Percentiles rank a stretch among this genome's conserved stretches.
Evolutionary conservation across 1,284 basidiomycete species (phyloP).

Genomic region (Ustilago tritici): DNA sequence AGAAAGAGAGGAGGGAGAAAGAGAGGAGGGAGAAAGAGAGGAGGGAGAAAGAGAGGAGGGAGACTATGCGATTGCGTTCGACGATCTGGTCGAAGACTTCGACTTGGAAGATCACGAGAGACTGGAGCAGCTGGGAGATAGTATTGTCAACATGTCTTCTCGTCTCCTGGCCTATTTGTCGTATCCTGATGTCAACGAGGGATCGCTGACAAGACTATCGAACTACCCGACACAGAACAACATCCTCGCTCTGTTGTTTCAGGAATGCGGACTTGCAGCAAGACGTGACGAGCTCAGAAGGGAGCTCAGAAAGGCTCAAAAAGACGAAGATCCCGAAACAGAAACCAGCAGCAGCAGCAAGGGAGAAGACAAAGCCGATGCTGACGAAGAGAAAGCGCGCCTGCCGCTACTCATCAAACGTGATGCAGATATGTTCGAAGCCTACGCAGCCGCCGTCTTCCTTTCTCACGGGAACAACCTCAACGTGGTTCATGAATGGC

Average conservation of each 20-base stretch:
- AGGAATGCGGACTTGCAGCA: conserved; percentile 36
- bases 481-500: conserved; percentile 47
- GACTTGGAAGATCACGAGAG: conserved; percentile 53
- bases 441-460: conserved; percentile 49
- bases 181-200: conserved; percentile 52
- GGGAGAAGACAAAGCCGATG: conserved; percentile 9
- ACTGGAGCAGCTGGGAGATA: conserved; percentile 51
- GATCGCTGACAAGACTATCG: conserved; percentile 35
- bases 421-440: conserved; percentile 55
- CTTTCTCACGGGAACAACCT: conserved; percentile 42
- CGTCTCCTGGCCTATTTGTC: conserved; percentile 42
- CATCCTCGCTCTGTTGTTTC: conserved; percentile 42
- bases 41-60: neutral
- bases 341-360: neutral
- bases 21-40: neutral
- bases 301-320: conserved; percentile 21
- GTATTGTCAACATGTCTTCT: conserved; percentile 55
- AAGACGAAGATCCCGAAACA: neutral
- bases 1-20: neutral
- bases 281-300: conserved; percentile 24
- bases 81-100: conserved; percentile 45
- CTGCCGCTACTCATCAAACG: conserved; percentile 42
- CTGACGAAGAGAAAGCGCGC: conserved; percentile 24
- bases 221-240: conserved; percentile 57
- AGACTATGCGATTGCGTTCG: conserved; percentile 11